Evolutionary conservation across 164 flowering plant species (phyloP), one percentile per base, ranked within the genome.

Genomic region (Piper longum): DNA sequence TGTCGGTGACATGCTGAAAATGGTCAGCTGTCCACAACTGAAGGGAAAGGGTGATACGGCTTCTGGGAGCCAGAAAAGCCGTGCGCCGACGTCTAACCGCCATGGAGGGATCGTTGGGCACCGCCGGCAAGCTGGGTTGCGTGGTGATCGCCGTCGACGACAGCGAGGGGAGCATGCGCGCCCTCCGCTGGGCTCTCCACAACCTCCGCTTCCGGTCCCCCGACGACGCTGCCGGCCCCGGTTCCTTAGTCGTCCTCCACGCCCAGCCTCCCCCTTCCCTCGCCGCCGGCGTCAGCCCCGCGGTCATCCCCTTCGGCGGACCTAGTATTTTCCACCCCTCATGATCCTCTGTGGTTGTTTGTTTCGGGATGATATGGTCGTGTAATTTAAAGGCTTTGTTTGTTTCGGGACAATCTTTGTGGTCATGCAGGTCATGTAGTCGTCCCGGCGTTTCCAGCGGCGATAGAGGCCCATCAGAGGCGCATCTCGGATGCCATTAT

Each of bases 111-210:
- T 48, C 52, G 52, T 2, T 14, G 52, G 52, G 52, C 8, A 73
- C 70, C 69, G 52, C 56, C 17, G 78, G 73, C 54, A 72, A 72
- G 67, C 73, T 78, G 2, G 56, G 61, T 0, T 70, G 81, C 71
- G 95, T 89, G 60, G 72, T 84, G 45, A 84, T 87, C 19, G 84
- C 97, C 56, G 95, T 84, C 0, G 95, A 89, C 52, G 88, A 87
- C 62, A 82, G 90, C 79, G 92, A 89, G 48, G 90, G 80, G 76
- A 87, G 95, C 85, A 89, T 87, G 97, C 72, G 70, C 66, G 89
- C 88, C 60, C 64, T 89, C 56, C 65, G 69, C 41, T 89, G 95
- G 97, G 84, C 87, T 9, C 77, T 90, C 13, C 74, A 80, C 19
- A 87, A 87, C 68, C 74, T 90, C 74, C 80, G 74, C 74, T 83